Evolutionary conservation across 169 alveolate species (phyloP).

Genomic region (Plasmodium vivax): DNA sequence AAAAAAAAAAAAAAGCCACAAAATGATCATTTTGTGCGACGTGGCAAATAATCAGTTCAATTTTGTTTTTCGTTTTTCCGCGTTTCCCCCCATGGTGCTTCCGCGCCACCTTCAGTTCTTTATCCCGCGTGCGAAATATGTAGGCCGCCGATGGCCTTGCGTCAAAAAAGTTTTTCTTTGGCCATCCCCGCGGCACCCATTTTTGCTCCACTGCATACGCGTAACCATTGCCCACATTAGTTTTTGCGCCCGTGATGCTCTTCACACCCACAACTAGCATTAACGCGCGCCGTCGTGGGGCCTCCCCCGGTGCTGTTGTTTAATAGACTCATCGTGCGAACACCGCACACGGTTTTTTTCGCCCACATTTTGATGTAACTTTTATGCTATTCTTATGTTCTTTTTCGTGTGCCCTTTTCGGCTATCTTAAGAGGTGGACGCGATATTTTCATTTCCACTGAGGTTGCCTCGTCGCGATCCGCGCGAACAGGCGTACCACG

Average conservation of each 20-base stretch:
- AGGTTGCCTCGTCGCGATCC: neutral
- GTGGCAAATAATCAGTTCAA: neutral
- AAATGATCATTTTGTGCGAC: neutral
- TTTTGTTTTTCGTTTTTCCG: neutral
- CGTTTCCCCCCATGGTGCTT: neutral
- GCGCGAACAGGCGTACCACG: neutral
- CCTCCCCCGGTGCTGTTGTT: neutral
- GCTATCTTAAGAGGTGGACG: neutral
- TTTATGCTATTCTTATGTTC: neutral
- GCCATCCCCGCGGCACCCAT: neutral
- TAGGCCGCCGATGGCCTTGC: neutral
- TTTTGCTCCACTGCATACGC: neutral
- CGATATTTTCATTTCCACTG: neutral
- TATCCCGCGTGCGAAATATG: neutral
- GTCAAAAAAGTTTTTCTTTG: neutral
- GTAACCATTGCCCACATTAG: neutral
- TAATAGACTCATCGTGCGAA: neutral
- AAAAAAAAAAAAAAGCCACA: neutral
- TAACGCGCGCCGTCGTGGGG: neutral
- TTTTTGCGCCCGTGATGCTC: neutral
- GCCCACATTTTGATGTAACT: no score
- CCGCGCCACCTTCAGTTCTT: neutral
- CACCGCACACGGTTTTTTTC: neutral
- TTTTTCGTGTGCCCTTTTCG: neutral
- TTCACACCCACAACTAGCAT: neutral